Base-by-base conservation (phyloP, 306 rosid species). In the Acacia confusa region DNA sequence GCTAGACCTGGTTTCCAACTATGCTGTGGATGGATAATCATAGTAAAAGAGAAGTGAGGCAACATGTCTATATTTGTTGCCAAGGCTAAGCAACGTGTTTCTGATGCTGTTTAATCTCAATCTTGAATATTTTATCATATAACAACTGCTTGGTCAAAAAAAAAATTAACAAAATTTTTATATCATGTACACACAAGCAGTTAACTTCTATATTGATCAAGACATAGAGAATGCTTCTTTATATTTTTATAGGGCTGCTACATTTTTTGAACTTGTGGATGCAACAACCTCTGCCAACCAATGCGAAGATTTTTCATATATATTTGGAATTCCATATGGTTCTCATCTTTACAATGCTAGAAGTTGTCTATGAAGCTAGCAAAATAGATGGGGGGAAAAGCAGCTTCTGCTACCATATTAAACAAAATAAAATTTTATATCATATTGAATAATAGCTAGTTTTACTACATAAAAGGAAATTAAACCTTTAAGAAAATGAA, bases 201-300 rank as follows among this genome's bases (percentile, higher is more conserved):
- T 30, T 30, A 30, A 30, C 32, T 30, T 30, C 32, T 30, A 30
- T 30, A 30, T 64, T 4, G 52, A 82, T 28, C 77, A 63, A 78
- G 86, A 88, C 63, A 16, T 82, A 5, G 89, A 84, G 76, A 69
- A 82, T 66, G 89, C 89, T 10, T 79, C 9, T 55, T 64, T 70
- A 14, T 77, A 84, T 81, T 86, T 61, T 84, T 87, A 88, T 68
- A 84, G 65, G 88, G 86, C 89, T 72, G 86, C 85, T 79, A 88
- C 84, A 64, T 79, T 36, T 77, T 88, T 76, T 76, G 88, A 84
- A 74, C 69, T 25, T 30, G 86, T 25, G 24, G 82, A 88, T 79
- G 80, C 84, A n/a, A 44, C 86, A 77, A 82, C 85, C 45, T 82
- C 86, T 69, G 84, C 82, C 28, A 88, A 86, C 70, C n/a, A n/a